Evolutionary conservation across 768 basidiomycete species (phyloP).

Genomic region (Pleurotus ostreatus): DNA sequence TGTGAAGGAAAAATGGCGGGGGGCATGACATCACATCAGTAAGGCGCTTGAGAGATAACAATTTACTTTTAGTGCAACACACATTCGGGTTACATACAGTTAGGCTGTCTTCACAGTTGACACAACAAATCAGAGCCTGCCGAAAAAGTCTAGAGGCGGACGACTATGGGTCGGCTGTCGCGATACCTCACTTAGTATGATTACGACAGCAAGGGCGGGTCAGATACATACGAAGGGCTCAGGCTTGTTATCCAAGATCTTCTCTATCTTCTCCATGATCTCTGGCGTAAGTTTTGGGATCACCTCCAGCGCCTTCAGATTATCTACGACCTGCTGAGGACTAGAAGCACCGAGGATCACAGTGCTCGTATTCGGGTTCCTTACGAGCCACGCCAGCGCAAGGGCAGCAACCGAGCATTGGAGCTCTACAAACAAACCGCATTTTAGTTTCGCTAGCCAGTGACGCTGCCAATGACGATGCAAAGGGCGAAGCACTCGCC

Average conservation of each 20-base stretch:
- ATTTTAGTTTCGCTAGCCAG: no score
- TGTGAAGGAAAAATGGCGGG: background rate
- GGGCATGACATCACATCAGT: background rate
- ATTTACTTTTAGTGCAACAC: no score
- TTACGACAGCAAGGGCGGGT: background rate
- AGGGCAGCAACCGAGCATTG: conserved; percentile 58
- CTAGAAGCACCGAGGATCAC: conserved; percentile 66
- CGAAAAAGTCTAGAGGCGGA: conserved; percentile 21
- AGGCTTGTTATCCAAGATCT: conserved; percentile 50
- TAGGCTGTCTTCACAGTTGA: no score
- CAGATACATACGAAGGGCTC: conserved; percentile 24
- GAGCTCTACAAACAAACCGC: conserved; percentile 34
- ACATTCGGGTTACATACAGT: no score
- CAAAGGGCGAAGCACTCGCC: conserved; percentile 21
- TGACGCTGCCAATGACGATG: no score
- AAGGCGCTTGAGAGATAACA: background rate
- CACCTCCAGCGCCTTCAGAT: conserved; percentile 68
- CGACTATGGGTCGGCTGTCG: conserved; percentile 21
- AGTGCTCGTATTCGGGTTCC: conserved; percentile 60
- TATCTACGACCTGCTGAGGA: conserved; percentile 60
- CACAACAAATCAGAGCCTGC: background rate
- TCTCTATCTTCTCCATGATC: conserved; percentile 58
- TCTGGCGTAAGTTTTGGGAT: conserved; percentile 68
- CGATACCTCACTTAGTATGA: background rate
- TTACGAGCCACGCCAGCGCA: conserved; percentile 74